These are phyloP conservation scores for Tetrapisispora taiwanensis DNA, from an alignment of 805 yeast genomes.

Conservation along the genomic window DNA sequence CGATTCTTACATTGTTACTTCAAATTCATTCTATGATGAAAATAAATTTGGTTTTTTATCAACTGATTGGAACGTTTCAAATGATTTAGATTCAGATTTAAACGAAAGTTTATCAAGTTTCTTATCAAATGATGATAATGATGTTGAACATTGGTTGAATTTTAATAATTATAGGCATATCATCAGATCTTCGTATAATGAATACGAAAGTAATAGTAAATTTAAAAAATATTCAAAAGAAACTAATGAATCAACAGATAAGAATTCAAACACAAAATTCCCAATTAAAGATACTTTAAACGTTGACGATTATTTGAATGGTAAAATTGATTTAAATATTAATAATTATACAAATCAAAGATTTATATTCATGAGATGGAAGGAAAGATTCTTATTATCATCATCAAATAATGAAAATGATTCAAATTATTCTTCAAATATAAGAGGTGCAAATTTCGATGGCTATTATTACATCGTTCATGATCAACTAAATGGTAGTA, in stretches of 20 bases:
- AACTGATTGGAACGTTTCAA: constrained; percentile 14
- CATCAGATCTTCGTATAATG: constrained; percentile 3
- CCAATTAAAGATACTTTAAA: neutral
- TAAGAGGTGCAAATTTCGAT: constrained; percentile 74
- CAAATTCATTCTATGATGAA: constrained; percentile 3
- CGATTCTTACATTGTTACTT: constrained; percentile 34
- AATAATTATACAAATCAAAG: constrained; percentile 32
- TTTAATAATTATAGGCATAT: constrained; percentile 37
- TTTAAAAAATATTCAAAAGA: neutral
- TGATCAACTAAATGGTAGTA: constrained; percentile 63
- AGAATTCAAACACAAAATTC: neutral
- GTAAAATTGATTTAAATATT: neutral
- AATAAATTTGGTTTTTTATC: constrained; percentile 21
- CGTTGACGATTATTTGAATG: neutral
- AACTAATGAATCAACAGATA: neutral
- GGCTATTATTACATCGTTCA: constrained; percentile 87
- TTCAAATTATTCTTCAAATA: constrained; percentile 4
- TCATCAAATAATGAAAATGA: neutral
- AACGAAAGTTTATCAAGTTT: constrained; percentile 34
- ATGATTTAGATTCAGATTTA: neutral
- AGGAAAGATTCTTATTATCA: constrained; percentile 60
- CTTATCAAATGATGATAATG: constrained; percentile 47
- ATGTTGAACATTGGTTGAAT: constrained; percentile 58
- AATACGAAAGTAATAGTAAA: neutral
- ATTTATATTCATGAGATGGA: constrained; percentile 85